Evolutionary conservation across 257 asterid species (phyloP), one percentile per base, ranked within the genome.

Genomic region (Euphrasia confusa): DNA sequence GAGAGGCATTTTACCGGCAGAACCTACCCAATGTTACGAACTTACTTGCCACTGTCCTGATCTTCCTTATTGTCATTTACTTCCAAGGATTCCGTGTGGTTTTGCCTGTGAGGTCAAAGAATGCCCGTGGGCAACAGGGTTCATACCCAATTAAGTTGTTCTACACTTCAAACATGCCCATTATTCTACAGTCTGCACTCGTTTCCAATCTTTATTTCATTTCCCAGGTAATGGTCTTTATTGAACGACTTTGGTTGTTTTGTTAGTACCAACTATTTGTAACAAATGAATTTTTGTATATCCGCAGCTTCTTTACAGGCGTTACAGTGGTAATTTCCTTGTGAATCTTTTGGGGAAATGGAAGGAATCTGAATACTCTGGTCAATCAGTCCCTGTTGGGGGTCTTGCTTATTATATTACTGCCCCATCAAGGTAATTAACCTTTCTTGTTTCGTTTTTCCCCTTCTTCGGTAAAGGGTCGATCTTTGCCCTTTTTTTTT

Each of bases 321-420:
- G 48, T 63, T 88, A 83, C 84, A 79, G 89, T 53, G 86, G 89
- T 53, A 88, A 83, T 71, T 88, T 88, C 66, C 80, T 88, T 6
- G 96, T 88, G 67, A 85, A 77, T 72, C 83, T 85, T 42, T 77
- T 88, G 79, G 96, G 96, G 0, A 88, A 81, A 67, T 88, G 96
- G 96, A 83, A 85, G 77, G 94, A 85, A 76, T 88, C 96, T 71
- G 94, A 88, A 68, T 88, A 88, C 63, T 85, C 91, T 28, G 94
- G 91, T 8, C 95, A 85, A 62, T 85, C 95, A 40, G 66, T 86
- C 49, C 96, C 92, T 48, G 90, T 88, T 32, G 96, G 96, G 26
- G 96, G 96, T 74, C 78, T 88, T 68, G 96, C 96, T 74, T 88
- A 88, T 66, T 88, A 88, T 59, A 80, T 88, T 55, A 88, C 96